A percentile compares a stretch with the other conserved stretches of the same genome.
phyloP scores from a whole-genome alignment of 768 basidiomycete genomes.

The Clitopilus passeckerianus region DNA sequence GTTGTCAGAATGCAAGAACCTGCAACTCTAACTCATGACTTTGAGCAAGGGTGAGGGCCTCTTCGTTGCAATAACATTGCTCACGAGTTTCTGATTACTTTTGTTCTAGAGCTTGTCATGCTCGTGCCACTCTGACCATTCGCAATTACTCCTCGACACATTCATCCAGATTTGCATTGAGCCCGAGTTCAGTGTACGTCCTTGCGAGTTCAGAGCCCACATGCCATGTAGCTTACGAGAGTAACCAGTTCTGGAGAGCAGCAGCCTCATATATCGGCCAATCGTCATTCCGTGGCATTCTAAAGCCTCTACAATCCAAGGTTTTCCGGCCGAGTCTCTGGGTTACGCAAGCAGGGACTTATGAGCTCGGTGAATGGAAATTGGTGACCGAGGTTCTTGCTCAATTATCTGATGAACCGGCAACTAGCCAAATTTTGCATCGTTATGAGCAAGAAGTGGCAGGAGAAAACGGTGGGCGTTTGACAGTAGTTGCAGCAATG shows the following conservation, averaged over 20 bases:
- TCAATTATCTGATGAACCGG: neutral
- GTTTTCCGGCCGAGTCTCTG: conserved; percentile 50
- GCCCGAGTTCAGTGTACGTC: conserved; percentile 12
- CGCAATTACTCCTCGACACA: conserved; percentile 71
- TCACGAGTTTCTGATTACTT: neutral
- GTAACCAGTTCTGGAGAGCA: conserved; percentile 32
- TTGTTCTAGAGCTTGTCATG: conserved; percentile 44
- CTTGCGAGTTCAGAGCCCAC: neutral
- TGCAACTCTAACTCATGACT: conserved; percentile 54
- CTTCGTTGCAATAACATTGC: conserved; percentile 9
- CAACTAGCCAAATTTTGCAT: conserved; percentile 15
- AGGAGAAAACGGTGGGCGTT: conserved; percentile 18
- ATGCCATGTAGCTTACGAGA: neutral
- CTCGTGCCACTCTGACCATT: conserved; percentile 51
- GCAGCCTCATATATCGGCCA: conserved; percentile 60
- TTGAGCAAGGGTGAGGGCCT: conserved; percentile 64
- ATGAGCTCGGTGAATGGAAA: conserved; percentile 63
- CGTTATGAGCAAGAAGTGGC: conserved; percentile 31
- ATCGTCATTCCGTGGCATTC: conserved; percentile 57
- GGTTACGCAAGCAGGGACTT: conserved; percentile 58
- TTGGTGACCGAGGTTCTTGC: conserved; percentile 58
- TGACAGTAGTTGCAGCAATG: conserved; percentile 25
- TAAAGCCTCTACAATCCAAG: conserved; percentile 44
- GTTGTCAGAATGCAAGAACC: conserved; percentile 44
- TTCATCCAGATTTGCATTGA: conserved; percentile 52